phyloP scores from a whole-genome alignment of 2,329 filamentous ascomycete species.

The Trichoderma asperellum region DNA sequence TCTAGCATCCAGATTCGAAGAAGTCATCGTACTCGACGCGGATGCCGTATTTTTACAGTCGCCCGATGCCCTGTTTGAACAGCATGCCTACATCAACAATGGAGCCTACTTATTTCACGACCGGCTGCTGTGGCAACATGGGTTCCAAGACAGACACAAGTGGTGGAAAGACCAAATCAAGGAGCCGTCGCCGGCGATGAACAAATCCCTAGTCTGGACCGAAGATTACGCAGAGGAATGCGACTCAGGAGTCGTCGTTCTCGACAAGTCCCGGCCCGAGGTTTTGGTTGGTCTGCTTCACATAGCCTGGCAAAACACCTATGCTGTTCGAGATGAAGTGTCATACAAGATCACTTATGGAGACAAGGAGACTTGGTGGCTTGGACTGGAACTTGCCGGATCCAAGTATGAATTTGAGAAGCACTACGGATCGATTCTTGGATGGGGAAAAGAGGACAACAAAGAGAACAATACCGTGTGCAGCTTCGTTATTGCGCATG shows the following conservation, averaged over 20 bases:
- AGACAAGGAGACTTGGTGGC: conserved; percentile 53
- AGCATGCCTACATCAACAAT: conserved; percentile 39
- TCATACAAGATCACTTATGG: conserved; percentile 50
- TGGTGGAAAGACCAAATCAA: conserved; percentile 47
- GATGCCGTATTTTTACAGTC: conserved; percentile 47
- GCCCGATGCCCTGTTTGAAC: conserved; percentile 41
- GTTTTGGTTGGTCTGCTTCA: conserved; percentile 48
- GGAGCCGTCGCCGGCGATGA: conserved; percentile 40
- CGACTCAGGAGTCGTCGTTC: conserved; percentile 48
- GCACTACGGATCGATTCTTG: conserved; percentile 49
- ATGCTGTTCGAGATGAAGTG: conserved; percentile 44
- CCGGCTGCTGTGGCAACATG: conserved; percentile 45
- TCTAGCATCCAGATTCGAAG: conserved; percentile 42
- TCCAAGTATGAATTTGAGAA: conserved; percentile 46
- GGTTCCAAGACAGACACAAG: conserved; percentile 41
- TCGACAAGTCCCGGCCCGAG: conserved; percentile 45
- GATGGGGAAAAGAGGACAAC: conserved; percentile 37
- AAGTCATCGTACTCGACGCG: conserved; percentile 47
- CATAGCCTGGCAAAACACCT: conserved; percentile 50
- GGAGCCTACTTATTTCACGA: conserved; percentile 49
- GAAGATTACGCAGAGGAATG: conserved; percentile 48
- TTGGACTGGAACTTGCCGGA: conserved; percentile 48
- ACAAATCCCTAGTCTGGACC: conserved; percentile 45
- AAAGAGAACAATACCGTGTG: conserved; percentile 39
- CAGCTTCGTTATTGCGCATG: conserved; percentile 49